Evolutionary conservation across 805 yeast genomes (phyloP), one percentile per base, ranked within the genome.

Genomic region (Spathaspora hagerdaliae): DNA sequence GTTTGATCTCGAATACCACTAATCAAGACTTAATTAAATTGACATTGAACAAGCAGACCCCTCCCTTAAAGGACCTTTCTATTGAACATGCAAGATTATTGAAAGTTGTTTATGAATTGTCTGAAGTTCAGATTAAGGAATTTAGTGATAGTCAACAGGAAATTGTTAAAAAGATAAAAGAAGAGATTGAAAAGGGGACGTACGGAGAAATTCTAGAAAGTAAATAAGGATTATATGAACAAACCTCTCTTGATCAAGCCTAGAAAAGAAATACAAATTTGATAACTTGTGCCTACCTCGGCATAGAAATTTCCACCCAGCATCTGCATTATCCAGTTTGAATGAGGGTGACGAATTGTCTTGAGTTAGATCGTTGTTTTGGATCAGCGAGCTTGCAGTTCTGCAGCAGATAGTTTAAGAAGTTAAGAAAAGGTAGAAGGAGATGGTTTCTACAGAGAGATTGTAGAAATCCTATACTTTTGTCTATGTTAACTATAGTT

Each of bases 1-100:
- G 88, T 13, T 50, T 70, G 27, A 48, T 69, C 45, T 53, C 66
- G 26, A 67, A 65, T 41, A 53, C 65, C 3, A 56, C 71, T 8
- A 64, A 62, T 14, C 65, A 63, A 13, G 75, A 69, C 15, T 52
- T 61, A 40, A 60, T 71, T 6, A 69, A 69, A 43, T 56, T 67
- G 36, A 61, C 72, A 31, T 56, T 71, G 39, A 71, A 69, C 49
- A 56, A 65, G 32, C 52, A 51, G n/a, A 59, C 58, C 31, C 61
- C 60, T 2, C 63, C 57, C 2, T 50, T 71, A 27, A 61, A 63
- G 5, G 52, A 53, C 15, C 52, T 71, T 37, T 57, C 61, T 2
- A 47, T 52, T 5, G 71, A 67, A 37, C 75, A 71, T 45, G 69
- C 61, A 9, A 48, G 51, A 12, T 54, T 71, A 42, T 59, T 71